Evolutionary conservation across 2,329 filamentous ascomycete genomes (phyloP), one percentile per base, ranked within the genome.

Genomic region (Exophiala sideris): DNA sequence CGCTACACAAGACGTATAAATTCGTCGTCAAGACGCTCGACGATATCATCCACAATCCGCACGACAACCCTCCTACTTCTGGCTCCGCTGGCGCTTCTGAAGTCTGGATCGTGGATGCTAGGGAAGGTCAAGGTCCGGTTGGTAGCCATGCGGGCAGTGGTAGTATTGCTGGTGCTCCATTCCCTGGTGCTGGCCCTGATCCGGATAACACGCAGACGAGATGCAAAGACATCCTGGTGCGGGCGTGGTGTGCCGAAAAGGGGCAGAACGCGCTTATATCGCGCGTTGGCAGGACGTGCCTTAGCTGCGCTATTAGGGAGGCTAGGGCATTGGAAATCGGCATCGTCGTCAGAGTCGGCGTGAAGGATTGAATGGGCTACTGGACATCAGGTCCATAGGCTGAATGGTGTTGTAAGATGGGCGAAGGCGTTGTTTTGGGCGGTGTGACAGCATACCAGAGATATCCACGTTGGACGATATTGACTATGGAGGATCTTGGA

Each of bases 191-290:
- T 2, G 41, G 41, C 2, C 20, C 21, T 3, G 41, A 44, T 29
- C 24, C 24, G 24, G 24, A 29, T 1, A 29, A 65, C 39, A 52
- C 62, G 33, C 59, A 62, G 38, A 55, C 63, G 1, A 49, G 62
- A 50, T 64, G 67, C 11, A 71, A 68, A 54, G 73, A 75, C 58
- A 67, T 70, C 0, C 70, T 75, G 49, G 73, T 66, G 5, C 67
- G 73, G 18, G 72, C 73, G 2, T 76, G 73, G 73, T 76, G 73
- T 58, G 69, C 73, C 8, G 67, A 72, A 33, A 66, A 71, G 32
- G 74, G 72, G 10, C 67, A 66, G 38, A 64, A 73, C 62, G 73
- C 73, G 3, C 63, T 76, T 29, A 67, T 76, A 49, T 69, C 72
- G 20, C 65, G 72, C 12, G 66, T 64, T 10, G 70, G 70, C n/a